These are phyloP conservation scores for Fennellomyces sp. DNA, from an alignment of 371 early-diverging fungal genomes.

Conservation along the genomic window DNA sequence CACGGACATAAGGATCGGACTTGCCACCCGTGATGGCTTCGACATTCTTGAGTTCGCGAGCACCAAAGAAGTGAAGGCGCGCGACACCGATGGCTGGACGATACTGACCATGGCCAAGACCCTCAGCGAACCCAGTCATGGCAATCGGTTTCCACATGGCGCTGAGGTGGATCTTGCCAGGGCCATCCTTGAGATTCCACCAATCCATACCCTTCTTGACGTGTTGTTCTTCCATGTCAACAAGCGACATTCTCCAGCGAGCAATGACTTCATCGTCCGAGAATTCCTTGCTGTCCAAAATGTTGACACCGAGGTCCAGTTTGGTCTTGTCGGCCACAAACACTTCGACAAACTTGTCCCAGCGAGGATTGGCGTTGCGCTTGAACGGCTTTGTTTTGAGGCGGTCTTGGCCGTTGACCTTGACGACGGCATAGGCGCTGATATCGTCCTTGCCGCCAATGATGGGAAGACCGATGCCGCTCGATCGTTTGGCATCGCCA, in stretches of 20 bases:
- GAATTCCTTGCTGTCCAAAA: slow-evolving; percentile 30
- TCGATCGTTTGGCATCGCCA: slow-evolving; percentile 23
- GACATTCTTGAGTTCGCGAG: slow-evolving; percentile 74
- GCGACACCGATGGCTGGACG: slow-evolving; percentile 81
- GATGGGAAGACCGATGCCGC: slow-evolving; percentile 44
- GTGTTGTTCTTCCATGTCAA: slow-evolving; percentile 33
- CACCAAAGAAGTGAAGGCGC: slow-evolving; percentile 76
- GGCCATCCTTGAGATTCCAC: slow-evolving; percentile 48
- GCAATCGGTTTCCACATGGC: slow-evolving; percentile 62
- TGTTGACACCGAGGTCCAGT: slow-evolving; percentile 31
- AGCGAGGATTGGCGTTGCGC: slow-evolving; percentile 56
- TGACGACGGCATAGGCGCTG: slow-evolving; percentile 51
- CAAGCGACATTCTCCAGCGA: slow-evolving; percentile 28
- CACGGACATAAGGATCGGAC: slow-evolving; percentile 85
- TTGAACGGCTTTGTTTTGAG: slow-evolving; percentile 49
- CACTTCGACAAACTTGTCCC: slow-evolving; percentile 51
- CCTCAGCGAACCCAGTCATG: slow-evolving; percentile 52
- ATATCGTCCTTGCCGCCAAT: slow-evolving; percentile 38
- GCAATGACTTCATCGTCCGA: slow-evolving; percentile 36
- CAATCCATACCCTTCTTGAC: slow-evolving; percentile 51
- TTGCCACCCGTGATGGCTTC: slow-evolving; percentile 70
- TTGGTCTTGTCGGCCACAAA: slow-evolving; percentile 50
- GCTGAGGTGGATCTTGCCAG: slow-evolving; percentile 54
- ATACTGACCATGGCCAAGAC: slow-evolving; percentile 41
- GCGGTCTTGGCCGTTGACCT: slow-evolving; percentile 40